A percentile compares a stretch with the other conserved stretches of the same genome.
phyloP scores from a whole-genome alignment of 1,139 yeast genomes.

The Pneumocystis wakefieldiae region DNA sequence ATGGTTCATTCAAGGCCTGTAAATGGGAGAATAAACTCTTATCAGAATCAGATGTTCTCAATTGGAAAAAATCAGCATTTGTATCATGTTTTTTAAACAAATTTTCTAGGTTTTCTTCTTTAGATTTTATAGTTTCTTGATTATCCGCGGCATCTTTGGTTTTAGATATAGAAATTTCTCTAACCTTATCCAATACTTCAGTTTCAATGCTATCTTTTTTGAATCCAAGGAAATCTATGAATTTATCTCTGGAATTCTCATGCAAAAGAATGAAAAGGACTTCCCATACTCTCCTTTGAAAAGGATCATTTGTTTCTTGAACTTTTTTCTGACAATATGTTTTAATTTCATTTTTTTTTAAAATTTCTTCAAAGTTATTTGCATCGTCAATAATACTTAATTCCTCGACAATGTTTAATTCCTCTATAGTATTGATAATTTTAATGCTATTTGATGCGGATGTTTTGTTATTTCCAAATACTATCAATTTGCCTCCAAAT shows the following conservation, averaged over 20 bases:
- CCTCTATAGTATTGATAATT: constrained; percentile 36
- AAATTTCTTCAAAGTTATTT: constrained; percentile 41
- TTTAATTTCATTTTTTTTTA: constrained; percentile 40
- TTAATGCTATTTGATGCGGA: constrained; percentile 31
- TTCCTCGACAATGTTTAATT: constrained; percentile 18
- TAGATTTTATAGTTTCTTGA: constrained; percentile 16
- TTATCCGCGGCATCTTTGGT: constrained; percentile 12
- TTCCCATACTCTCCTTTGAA: constrained; percentile 62
- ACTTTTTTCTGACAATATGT: constrained; percentile 42
- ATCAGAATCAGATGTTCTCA: constrained; percentile 1
- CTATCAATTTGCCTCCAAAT: constrained; percentile 79
- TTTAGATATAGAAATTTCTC: constrained; percentile 20
- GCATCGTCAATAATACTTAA: constrained; percentile 30
- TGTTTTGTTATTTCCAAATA: constrained; percentile 29
- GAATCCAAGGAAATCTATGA: constrained; percentile 18
- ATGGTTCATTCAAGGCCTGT: constrained; percentile 24
- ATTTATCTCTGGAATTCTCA: constrained; percentile 33
- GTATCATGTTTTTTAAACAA: constrained; percentile 20
- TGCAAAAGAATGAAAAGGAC: constrained; percentile 43
- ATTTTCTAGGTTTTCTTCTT: constrained; percentile 19
- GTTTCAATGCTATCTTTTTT: constrained; percentile 15
- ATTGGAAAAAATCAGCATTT: not conserved
- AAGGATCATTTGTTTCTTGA: constrained; percentile 29
- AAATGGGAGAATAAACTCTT: constrained; percentile 20
- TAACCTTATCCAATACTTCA: constrained; percentile 17